Base-by-base conservation (phyloP, 1,284 basidiomycete genomes). In the Marasmius tenuissimus region DNA sequence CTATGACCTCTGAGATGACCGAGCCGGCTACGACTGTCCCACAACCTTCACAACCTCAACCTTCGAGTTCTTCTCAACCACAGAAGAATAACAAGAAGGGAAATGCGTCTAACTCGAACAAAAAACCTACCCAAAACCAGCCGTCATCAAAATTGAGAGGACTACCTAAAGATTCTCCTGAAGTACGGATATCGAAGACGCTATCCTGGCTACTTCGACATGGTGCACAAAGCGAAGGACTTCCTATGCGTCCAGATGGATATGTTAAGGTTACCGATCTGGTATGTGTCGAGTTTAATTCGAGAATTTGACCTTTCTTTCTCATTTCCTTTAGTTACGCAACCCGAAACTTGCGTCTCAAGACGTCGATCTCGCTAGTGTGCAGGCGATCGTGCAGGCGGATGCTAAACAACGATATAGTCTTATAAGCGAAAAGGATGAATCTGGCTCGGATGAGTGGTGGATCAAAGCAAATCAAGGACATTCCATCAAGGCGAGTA, bases 401-500 rank as follows among this genome's bases (percentile, higher is more conserved):
- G 93, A 97, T 70, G 76, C 81, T 40, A 97, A 97, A 73, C 81
- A 89, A 65, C 81, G 96, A 61, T 97, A 89, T 70, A 83, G 86
- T 65, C 78, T 97, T 51, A 66, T 86, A 18, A 80, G 80, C 61
- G 91, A 92, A 57, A 76, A 81, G 14, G 81, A 85, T 63, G 72
- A 72, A 0, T 63, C 69, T 14, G 75, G 72, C 20, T 73, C 68
- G n/a, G 59, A 68, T 34, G 70, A 79, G 20, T 92, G 90, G 86
- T 96, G 89, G 87, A 96, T 98, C 67, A 83, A 94, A 53, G 97
- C 97, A 0, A 94, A 94, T 64, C 97, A 98, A 75, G 97, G 97
- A 0, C 97, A 98, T 76, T 93, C 94, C 1, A 78, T 96, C 45
- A 83, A 88, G 77, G 93, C 89, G 62, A 33, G 78, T 67, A 55